Base-by-base conservation (phyloP, 176 grass and related monocot species). In the Oryza longistaminata region DNA sequence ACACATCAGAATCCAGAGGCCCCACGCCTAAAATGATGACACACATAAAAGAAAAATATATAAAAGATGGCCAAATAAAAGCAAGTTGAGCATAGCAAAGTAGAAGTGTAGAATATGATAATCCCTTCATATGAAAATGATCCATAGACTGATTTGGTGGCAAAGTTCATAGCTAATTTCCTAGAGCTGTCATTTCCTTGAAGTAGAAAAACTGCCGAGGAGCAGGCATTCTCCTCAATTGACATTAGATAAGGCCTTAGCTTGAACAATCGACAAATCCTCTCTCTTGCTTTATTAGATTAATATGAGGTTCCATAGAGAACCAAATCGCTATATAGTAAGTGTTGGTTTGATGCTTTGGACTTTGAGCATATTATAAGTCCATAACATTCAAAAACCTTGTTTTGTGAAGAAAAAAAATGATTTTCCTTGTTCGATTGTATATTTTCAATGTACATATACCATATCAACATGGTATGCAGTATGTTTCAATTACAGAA, bases 381-480 rank as follows among this genome's bases (percentile, higher is more conserved):
- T 40, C 39, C 39, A 40, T 69, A 64, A 78, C 21, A 16, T 78
- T 78, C 40, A 43, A 69, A 62, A 74, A 64, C 37, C 62, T 64
- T 24, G 11, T 11, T 24, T 17, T 60, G 46, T 34, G 12, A 81
- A 85, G 50, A 14, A 6, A 26, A 81, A 70, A 25, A 8, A 35
- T 69, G 58, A 2, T 66, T 73, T 48, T 4, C 15, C 16, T 35
- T 50, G 58, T 67, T 61, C 42, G 68, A 77, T 87, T 83, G 68
- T 88, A 69, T 78, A 77, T 73, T 17, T 81, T 74, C 45, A 64
- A 68, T 89, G 42, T 85, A 92, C 79, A 88, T 81, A 69, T 71
- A 87, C 83, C 82, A 87, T 80, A 77, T 84, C 75, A 61, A 68
- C 29, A 83, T 89, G 80, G 82, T 86, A 86, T 52, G 43, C 73